A percentile compares a stretch with the other conserved stretches of the same genome.
Conservation (phyloP, 225 moss, liverwort and hornwort genomes). For the Rhytidiadelphus loreus region DNA sequence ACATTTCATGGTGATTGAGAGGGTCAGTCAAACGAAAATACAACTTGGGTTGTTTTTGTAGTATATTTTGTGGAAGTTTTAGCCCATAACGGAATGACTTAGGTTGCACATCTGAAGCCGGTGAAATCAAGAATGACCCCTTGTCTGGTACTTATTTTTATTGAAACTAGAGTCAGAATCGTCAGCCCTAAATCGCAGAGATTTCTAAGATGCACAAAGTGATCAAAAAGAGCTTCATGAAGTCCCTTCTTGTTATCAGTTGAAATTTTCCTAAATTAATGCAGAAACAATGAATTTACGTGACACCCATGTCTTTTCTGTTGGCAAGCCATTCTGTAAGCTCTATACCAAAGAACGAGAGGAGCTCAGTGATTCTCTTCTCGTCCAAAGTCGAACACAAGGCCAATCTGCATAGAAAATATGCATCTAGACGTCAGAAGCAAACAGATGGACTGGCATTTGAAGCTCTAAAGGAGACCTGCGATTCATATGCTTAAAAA, state of each 20-base stretch:
- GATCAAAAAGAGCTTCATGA: neutral
- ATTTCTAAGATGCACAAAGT: neutral
- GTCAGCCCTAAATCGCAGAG: neutral
- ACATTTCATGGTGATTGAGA: neutral
- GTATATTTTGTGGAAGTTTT: neutral
- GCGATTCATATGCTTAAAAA: neutral
- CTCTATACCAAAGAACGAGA: neutral
- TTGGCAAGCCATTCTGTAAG: neutral
- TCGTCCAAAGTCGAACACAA: conserved; percentile 44
- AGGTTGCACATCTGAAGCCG: neutral
- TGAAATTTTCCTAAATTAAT: neutral
- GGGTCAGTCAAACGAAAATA: neutral
- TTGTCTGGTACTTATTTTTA: neutral
- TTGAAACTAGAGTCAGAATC: neutral
- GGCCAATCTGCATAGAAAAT: conserved; percentile 22
- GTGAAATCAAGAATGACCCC: neutral
- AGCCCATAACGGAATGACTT: neutral
- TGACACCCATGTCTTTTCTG: neutral
- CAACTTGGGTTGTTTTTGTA: neutral
- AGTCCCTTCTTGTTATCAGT: neutral
- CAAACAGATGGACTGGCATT: neutral
- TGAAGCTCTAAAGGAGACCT: neutral
- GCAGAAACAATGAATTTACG: neutral
- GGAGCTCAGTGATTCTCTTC: conserved; percentile 23
- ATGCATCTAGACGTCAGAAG: neutral